Conservation (phyloP, 495 filamentous ascomycete genomes). For the Annulohypoxylon bovei region DNA sequence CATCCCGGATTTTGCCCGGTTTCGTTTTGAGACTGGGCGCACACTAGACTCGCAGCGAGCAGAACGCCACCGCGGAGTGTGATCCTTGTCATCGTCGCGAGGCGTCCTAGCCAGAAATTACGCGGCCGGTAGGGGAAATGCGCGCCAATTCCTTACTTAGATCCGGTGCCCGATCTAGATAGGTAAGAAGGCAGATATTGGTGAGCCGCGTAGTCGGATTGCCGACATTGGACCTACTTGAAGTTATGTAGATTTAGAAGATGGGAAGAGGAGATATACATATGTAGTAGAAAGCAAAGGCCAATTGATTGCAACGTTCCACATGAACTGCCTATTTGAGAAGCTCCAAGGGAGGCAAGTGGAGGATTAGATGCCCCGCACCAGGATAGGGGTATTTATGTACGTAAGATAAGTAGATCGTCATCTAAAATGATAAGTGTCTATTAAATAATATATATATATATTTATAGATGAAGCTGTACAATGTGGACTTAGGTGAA, state of each 20-base stretch:
- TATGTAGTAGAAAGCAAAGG: conserved; percentile 11
- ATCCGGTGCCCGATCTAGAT: background rate
- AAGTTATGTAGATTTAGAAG: background rate
- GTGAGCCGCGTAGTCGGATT: background rate
- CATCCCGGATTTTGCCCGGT: conserved; percentile 57
- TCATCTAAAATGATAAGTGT: conserved; percentile 10
- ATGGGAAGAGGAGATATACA: background rate
- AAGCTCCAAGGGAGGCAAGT: conserved; percentile 19
- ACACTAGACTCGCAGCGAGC: conserved; percentile 1
- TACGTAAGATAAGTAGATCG: conserved; percentile 18
- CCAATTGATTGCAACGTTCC: conserved; percentile 39
- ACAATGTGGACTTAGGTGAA: background rate
- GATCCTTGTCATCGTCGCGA: conserved; percentile 2
- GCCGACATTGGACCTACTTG: background rate
- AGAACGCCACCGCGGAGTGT: background rate
- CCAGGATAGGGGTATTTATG: background rate
- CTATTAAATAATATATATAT: background rate
- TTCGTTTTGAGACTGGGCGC: conserved; percentile 39
- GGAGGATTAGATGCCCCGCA: conserved; percentile 30
- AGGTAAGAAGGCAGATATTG: background rate
- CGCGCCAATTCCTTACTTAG: background rate
- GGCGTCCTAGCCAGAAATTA: background rate
- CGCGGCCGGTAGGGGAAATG: background rate
- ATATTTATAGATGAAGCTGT: conserved; percentile 9
- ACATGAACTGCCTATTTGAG: conserved; percentile 35